Evolutionary conservation across 768 basidiomycete genomes (phyloP), one percentile per base, ranked within the genome.

Genomic region (Tubosaeta sp.): DNA sequence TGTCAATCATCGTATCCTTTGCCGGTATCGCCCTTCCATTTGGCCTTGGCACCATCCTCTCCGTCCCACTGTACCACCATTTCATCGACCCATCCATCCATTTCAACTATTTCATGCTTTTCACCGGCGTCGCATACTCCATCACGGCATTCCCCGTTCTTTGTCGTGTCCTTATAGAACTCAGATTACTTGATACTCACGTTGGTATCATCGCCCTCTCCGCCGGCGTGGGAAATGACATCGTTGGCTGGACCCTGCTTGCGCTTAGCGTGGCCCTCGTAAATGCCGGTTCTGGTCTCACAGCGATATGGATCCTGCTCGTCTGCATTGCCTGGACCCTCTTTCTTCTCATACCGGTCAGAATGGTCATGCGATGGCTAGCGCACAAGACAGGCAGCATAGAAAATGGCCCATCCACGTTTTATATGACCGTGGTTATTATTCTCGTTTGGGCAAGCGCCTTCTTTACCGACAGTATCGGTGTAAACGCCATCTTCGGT

Each of bases 141-240:
- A 92, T 92, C 60, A 91, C 89, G 0, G 90, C 89, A 0, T 90
- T 92, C 55, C 90, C 91, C 1, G 86, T 93, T 2, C 74, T 93
- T 7, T 91, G 88, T 67, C 78, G 94, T 55, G 88, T 96, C 69
- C 74, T 97, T 40, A 88, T 87, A 2, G 94, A 96, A 64, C 80
- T 95, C 49, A 93, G 94, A 68, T 74, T 99, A 2, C 76, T 98
- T 54, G 88, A 94, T 53, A 96, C 92, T 0, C 85, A 83, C 0
- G 91, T 99, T 32, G 96, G 94, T 6, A 85, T 96, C 52, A 84
- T 96, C 22, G 94, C 94, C 1, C 79, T 99, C 19, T 90, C 90
- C 2, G 93, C 94, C 0, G 95, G 94, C 10, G 90, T 98, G 3
- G 91, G 86, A 6, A 87, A 90, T 61, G 89, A 90, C 66, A 86